Evolutionary conservation across 1,139 yeast genomes (phyloP), one percentile per base, ranked within the genome.

Genomic region (Blastobotrys persicus): DNA sequence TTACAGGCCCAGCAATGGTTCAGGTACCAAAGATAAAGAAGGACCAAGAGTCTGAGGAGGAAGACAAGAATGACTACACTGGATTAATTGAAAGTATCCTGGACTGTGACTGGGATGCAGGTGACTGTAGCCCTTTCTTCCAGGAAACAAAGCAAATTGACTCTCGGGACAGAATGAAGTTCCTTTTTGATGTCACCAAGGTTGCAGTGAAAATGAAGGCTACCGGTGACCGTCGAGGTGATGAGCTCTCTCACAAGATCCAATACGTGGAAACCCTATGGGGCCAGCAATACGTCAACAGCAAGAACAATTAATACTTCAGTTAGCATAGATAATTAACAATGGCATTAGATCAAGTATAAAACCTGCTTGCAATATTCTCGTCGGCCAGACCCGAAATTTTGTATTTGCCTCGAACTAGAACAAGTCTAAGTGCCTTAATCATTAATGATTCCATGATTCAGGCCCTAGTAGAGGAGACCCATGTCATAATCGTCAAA

Each of bases 201-300:
- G 41, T 37, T 9, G 41, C 41, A 5, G 11, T 37, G 4, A 37
- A 18, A 7, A 37, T 37, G 41, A 37, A 37, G 17, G 4, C 11
- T 3, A 7, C 17, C 4, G 41, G 41, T 4, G 41, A 37, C 19
- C 3, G 6, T 23, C 17, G 41, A 37, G 41, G 41, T 4, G 41
- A 37, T 28, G 41, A 37, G n/a, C 41, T 37, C 18, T 37, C 41
- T 13, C 28, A 37, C 41, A 37, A 37, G 14, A 37, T 37, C 9
- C 41, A 37, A 37, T 18, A 37, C 28, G 41, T 37, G 28, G 41
- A 37, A 37, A 37, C 41, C 28, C 14, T 37, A 7, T 37, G 41
- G 41, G 41, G 41, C 26, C 41, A 37, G 28, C 41, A 37, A 16
- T 9, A 19, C 18, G 28, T 37, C 7, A 9, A 19, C 7, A 23